These are phyloP conservation scores for Pestalotiopsis sp. DNA, from an alignment of 2,329 filamentous ascomycete species.

Conservation along the genomic window DNA sequence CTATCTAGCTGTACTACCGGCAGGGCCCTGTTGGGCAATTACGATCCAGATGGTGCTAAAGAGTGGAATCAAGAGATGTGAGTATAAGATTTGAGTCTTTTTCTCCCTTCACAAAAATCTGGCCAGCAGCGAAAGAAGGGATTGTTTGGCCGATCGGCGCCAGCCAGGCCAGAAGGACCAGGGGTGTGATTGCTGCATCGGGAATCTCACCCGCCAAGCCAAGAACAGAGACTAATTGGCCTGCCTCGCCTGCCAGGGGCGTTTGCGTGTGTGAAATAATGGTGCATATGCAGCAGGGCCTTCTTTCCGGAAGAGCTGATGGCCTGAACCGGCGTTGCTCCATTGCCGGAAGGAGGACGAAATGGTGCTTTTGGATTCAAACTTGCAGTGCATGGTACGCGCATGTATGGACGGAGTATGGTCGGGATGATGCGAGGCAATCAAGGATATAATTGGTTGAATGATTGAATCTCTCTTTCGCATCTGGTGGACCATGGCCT, in stretches of 20 bases:
- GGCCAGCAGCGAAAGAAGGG: neutral
- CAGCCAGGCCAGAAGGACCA: neutral
- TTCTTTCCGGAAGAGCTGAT: neutral
- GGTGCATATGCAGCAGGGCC: neutral
- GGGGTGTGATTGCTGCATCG: neutral
- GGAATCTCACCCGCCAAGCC: constrained; percentile 6
- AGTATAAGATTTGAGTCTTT: no score
- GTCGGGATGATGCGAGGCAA: neutral
- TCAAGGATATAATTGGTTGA: neutral
- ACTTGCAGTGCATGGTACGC: neutral
- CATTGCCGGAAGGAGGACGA: neutral
- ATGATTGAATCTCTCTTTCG: neutral
- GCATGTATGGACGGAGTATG: neutral
- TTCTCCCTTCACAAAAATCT: neutral
- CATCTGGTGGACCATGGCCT: neutral
- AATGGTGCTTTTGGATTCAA: neutral
- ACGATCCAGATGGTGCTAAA: neutral
- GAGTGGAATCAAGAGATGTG: no score
- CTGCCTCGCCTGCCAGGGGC: neutral
- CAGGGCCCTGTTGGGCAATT: no score
- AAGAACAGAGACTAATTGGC: neutral
- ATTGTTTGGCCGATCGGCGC: neutral
- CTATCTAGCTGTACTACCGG: no score
- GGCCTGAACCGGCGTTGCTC: neutral
- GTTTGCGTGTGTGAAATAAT: neutral